Conservation (phyloP, 2,329 filamentous ascomycete species). For the Phialophora verrucosa region DNA sequence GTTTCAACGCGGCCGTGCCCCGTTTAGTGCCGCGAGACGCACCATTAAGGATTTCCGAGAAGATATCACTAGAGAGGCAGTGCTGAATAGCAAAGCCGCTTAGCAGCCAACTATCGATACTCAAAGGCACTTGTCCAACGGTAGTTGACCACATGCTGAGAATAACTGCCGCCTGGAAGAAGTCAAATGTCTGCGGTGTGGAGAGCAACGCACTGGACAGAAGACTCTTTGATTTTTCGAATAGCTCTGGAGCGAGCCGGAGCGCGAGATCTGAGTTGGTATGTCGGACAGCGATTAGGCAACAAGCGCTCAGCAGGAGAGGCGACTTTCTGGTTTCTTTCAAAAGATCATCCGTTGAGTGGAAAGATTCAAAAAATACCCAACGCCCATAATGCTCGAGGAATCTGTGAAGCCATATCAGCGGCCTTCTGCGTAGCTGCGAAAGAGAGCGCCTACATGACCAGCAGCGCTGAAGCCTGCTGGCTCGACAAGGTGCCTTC, state of each 20-base stretch:
- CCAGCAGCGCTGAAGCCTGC: conserved; percentile 39
- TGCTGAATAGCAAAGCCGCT: conserved; percentile 54
- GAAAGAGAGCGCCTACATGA: conserved; percentile 28
- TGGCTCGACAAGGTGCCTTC: conserved; percentile 39
- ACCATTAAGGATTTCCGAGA: conserved; percentile 37
- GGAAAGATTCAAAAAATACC: conserved; percentile 46
- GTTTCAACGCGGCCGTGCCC: conserved; percentile 43
- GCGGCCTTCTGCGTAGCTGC: neutral
- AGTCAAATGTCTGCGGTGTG: conserved; percentile 50
- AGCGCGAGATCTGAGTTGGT: conserved; percentile 48
- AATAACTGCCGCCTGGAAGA: conserved; percentile 53
- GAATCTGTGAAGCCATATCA: conserved; percentile 39
- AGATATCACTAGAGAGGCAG: conserved; percentile 47
- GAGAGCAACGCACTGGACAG: conserved; percentile 44
- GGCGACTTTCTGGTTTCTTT: conserved; percentile 47
- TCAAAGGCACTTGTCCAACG: conserved; percentile 52
- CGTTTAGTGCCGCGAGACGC: conserved; percentile 35
- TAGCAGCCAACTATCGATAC: conserved; percentile 54
- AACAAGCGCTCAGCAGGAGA: conserved; percentile 49
- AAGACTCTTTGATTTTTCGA: conserved; percentile 45
- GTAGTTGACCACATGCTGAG: conserved; percentile 56
- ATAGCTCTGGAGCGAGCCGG: conserved; percentile 48
- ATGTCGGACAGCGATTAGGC: conserved; percentile 52
- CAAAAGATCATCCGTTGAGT: conserved; percentile 42
- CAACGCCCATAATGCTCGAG: conserved; percentile 52